Evolutionary conservation across 1,284 basidiomycete species (phyloP).

Genomic region (Ustilago crameri): DNA sequence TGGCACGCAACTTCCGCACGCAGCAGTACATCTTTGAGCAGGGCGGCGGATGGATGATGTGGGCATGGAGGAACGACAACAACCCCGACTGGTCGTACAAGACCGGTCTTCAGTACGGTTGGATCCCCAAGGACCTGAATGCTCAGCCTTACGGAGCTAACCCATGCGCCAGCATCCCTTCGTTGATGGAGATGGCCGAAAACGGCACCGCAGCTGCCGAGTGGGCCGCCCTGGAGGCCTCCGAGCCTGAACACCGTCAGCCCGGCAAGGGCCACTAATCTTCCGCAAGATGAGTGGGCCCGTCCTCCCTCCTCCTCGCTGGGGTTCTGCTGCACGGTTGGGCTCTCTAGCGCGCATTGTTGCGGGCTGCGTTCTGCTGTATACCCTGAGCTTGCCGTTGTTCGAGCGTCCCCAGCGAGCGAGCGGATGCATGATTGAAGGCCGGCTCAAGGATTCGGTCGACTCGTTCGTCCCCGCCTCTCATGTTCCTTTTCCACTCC

Average conservation of each 20-base stretch:
- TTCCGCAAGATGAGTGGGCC: neutral
- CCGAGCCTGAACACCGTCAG: no score
- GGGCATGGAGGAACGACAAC: constrained; percentile 77
- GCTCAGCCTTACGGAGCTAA: constrained; percentile 40
- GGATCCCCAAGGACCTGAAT: constrained; percentile 55
- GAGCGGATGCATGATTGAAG: constrained; percentile 22
- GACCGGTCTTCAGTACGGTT: constrained; percentile 63
- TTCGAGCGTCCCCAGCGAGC: no score
- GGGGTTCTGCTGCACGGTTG: neutral
- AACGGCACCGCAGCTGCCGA: constrained; percentile 5
- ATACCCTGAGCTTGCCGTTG: no score
- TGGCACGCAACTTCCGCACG: constrained; percentile 85
- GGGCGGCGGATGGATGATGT: constrained; percentile 78
- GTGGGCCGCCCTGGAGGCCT: constrained; percentile 11
- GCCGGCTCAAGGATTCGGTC: constrained; percentile 3
- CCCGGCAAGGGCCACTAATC: neutral
- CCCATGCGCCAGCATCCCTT: constrained; percentile 34
- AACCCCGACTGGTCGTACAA: constrained; percentile 67
- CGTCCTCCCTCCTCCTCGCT: no score
- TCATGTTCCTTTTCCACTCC: constrained; percentile 16
- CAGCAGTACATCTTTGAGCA: constrained; percentile 71
- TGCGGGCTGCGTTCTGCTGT: no score
- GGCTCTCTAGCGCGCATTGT: no score
- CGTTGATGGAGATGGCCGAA: constrained; percentile 14
- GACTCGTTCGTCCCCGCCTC: constrained; percentile 14